These are phyloP conservation scores for Halteria grandinella DNA, from an alignment of 73 alveolate genomes.

Conservation along the genomic window DNA sequence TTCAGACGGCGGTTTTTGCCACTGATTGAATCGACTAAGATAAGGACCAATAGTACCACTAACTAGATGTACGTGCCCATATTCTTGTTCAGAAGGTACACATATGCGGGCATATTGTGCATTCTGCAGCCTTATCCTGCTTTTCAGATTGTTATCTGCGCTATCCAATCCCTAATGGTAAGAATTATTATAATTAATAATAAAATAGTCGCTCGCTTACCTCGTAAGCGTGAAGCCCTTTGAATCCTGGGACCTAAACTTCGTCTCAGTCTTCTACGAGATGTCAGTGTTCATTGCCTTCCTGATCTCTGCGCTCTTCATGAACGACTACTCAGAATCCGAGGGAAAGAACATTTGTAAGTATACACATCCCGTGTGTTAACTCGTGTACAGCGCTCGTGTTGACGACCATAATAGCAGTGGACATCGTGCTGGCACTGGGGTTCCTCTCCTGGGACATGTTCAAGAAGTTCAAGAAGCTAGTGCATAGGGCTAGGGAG, in stretches of 20 bases:
- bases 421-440: conserved; percentile 8
- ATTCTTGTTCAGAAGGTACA: too few relatives aligned
- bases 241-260: conserved; percentile 42
- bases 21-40: too few relatives aligned
- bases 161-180: conserved; percentile 14
- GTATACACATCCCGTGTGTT: neutral
- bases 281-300: neutral
- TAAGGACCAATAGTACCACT: too few relatives aligned
- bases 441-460: conserved; percentile 24
- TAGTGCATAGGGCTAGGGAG: too few relatives aligned
- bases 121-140: neutral
- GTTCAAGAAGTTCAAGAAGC: neutral
- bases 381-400: conserved; percentile 17
- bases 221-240: conserved; percentile 15
- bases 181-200: neutral
- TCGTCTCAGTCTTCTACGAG: conserved; percentile 19
- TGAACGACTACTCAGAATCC: conserved; percentile 32
- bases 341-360: conserved; percentile 44
- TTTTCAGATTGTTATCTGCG: conserved; percentile 1
- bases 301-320: conserved; percentile 3
- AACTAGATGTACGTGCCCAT: too few relatives aligned
- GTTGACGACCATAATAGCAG: neutral
- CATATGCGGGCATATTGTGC: too few relatives aligned
- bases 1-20: too few relatives aligned
- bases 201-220: conserved; percentile 23